Conservation (phyloP, 441 rosid genomes). For the Biscutella laevigata region DNA sequence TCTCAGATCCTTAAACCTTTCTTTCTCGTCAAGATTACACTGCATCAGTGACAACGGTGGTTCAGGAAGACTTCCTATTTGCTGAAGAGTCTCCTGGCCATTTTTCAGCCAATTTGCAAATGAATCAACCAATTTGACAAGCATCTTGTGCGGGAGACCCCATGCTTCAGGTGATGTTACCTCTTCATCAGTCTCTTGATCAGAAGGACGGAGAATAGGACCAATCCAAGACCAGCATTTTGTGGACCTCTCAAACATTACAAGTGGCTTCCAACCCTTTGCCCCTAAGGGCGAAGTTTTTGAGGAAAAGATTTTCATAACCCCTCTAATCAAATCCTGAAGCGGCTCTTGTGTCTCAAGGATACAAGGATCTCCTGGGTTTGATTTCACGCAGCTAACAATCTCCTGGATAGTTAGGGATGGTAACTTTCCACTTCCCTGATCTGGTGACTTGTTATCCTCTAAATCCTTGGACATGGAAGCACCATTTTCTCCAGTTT, state of each 20-base stretch:
- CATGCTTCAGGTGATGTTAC: constrained; percentile 94
- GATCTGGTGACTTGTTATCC: constrained; percentile 34
- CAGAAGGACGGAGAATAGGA: constrained; percentile 49
- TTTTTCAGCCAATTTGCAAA: constrained; percentile 98
- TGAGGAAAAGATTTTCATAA: constrained; percentile 76
- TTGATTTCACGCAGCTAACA: constrained; percentile 73
- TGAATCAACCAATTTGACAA: constrained; percentile 91
- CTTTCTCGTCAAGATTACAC: constrained; percentile 85
- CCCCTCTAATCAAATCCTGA: constrained; percentile 93
- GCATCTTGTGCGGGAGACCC: constrained; percentile 91
- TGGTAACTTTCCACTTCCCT: constrained; percentile 42
- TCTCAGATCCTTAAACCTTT: constrained; percentile 93
- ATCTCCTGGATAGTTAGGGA: constrained; percentile 81
- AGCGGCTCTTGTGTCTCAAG: constrained; percentile 94
- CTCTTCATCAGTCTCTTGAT: constrained; percentile 72
- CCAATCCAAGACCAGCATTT: constrained; percentile 97
- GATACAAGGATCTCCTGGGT: constrained; percentile 93
- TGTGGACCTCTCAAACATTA: constrained; percentile 59
- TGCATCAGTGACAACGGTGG: constrained; percentile 85
- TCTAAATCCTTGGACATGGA: constrained; percentile 37
- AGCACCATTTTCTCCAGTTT: constrained; percentile 41
- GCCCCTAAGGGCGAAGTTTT: constrained; percentile 97
- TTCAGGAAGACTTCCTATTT: constrained; percentile 94
- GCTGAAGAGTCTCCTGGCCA: constrained; percentile 92
- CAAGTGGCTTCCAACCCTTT: constrained; percentile 94